Base-by-base conservation (phyloP, 2,329 filamentous ascomycete species). In the Colletotrichum destructivum region DNA sequence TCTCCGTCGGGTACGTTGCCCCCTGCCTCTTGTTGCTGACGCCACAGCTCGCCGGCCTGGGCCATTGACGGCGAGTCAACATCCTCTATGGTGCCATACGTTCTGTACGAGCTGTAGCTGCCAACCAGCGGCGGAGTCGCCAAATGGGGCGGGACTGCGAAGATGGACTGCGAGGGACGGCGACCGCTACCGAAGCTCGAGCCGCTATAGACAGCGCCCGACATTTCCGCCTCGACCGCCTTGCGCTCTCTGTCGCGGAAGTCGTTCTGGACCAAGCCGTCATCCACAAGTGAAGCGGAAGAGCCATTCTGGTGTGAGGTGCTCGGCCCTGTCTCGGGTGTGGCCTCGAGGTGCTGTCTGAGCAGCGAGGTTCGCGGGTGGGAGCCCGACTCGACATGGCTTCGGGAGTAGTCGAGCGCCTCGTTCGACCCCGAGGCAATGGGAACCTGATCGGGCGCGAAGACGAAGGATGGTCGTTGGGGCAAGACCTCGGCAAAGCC, bases 401-500 rank as follows among this genome's bases (percentile, higher is more conserved):
- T 81, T 47, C 84, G 80, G 62, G 79, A 80, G 69, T 87, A 85
- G 46, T 84, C 80, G 52, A 84, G 79, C n/a, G 75, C 75, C 16
- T 81, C 78, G 54, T 75, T 74, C 16, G 80, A 79, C 60, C 78
- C 79, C 21, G 77, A 75, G 64, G 79, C 79, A n/a, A 84, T 78
- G 23, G 84, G 84, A 44, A 83, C 83, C 71, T 89, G 87, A 54
- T 90, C 89, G 52, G 89, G 85, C 2, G 88, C 87, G 73, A 91
- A 88, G 64, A 94, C 86, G 79, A 97, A 94, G 44, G 93, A 92
- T 16, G 91, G 91, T 18, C 91, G 90, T 66, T 93, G 91, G 6
- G 94, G 94, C 44, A 96, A 92, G 75, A 98, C 94, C 81, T 98
- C 95, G 74, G 91, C 89, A 81, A 98, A 98, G 69, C 89, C 92